Evolutionary conservation across 106 monocot species (phyloP).

Genomic region (Agapanthus africanus): DNA sequence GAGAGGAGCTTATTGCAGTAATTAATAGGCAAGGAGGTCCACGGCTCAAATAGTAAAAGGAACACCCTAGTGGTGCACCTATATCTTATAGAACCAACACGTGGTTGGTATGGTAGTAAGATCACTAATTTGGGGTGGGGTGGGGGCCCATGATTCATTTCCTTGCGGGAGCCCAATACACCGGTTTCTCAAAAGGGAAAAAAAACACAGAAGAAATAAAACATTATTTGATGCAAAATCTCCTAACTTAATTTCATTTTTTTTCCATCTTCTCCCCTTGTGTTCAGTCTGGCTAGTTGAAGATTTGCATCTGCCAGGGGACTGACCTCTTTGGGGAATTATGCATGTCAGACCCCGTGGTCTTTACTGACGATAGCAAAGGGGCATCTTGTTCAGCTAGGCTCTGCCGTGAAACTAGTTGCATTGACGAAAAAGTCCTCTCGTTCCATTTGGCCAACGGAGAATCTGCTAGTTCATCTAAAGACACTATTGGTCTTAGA

Average conservation of each 20-base stretch:
- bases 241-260: neutral
- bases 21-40: too few relatives aligned
- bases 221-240: neutral
- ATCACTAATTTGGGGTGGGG: too few relatives aligned
- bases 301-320: constrained; percentile 4
- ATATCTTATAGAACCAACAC: too few relatives aligned
- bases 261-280: neutral
- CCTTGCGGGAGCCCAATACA: too few relatives aligned
- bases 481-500: constrained; percentile 6
- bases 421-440: neutral
- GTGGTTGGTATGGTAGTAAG: too few relatives aligned
- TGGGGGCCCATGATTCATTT: too few relatives aligned
- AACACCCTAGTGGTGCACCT: too few relatives aligned
- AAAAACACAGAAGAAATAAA: too few relatives aligned
- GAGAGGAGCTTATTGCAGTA: too few relatives aligned
- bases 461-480: neutral
- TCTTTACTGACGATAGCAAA: neutral
- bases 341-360: constrained; percentile 11
- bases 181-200: too few relatives aligned
- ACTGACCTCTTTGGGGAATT: constrained; percentile 13
- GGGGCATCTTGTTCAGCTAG: constrained; percentile 8
- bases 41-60: too few relatives aligned
- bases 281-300: constrained; percentile 3
- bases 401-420: neutral
- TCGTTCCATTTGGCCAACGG: neutral